Evolutionary conservation across 768 basidiomycete species (phyloP), one percentile per base, ranked within the genome.

Genomic region (Scleroderma bovista): DNA sequence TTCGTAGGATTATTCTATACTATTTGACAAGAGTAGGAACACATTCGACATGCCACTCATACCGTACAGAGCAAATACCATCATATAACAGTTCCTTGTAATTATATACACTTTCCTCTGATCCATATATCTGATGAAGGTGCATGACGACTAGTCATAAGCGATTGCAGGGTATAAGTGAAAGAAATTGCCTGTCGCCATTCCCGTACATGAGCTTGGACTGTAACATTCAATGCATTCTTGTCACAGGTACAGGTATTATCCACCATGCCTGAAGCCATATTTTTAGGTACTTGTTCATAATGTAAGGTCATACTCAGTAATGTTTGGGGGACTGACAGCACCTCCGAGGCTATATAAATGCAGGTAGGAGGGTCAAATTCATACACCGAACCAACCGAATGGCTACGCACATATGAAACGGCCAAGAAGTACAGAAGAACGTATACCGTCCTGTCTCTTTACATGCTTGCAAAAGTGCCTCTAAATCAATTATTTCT

Each of bases 371-470:
- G 29, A 45, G 46, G 19, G 47, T 36, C 4, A 23, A 8, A 2
- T 41, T 51, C 9, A 36, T 48, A 15, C 32, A 12, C 13, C n/a
- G 37, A 56, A 51, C 52, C 49, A 44, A 37, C 23, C 23, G 23
- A 19, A 39, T n/a, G 23, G 20, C 33, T 7, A 65, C 81, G 57
- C 56, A 84, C 83, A 87, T 79, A 61, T 84, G 78, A 53, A 88
- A 69, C 1, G 85, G 84, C 83, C 82, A 86, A 2, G 83, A 86
- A 1, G 83, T 75, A 67, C 87, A 85, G 74, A 86, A 87, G 64
- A 88, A 86, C 10, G 81, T 82, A 61, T 84, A 86, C 56, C 83
- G 67, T 5, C 76, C 74, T 2, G 76, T 78, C 53, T 77, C 75
- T 5, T 74, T 75, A 58, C 82, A 86, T 8, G 69, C 66, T 51